Evolutionary conservation across 257 asterid species (phyloP).

Genomic region (Solanum peruvianum): DNA sequence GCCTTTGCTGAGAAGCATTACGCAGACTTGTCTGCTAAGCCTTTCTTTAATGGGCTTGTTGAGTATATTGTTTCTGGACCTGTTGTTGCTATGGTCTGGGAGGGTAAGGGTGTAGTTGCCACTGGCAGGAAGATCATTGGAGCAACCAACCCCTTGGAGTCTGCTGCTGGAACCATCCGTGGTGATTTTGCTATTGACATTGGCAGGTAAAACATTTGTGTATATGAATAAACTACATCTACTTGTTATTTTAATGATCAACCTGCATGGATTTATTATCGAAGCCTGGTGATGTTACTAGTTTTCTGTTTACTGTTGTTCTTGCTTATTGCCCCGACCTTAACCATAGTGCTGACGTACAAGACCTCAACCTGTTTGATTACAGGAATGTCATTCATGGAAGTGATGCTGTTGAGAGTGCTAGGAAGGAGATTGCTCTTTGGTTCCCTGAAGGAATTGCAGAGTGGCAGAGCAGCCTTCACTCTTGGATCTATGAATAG

Average conservation of each 20-base stretch:
- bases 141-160: slow-evolving; percentile 88
- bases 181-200: slow-evolving; percentile 85
- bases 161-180: slow-evolving; percentile 96
- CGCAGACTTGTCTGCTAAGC: slow-evolving; percentile 80
- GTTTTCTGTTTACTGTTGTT: not conserved
- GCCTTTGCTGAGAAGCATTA: slow-evolving; percentile 90
- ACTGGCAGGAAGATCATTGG: slow-evolving; percentile 96
- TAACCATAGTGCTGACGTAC: not conserved
- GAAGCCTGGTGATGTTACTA: not conserved
- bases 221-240: not conserved
- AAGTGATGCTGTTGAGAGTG: slow-evolving; percentile 90
- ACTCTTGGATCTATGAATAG: slow-evolving; percentile 84
- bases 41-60: slow-evolving; percentile 76
- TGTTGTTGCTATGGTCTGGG: slow-evolving; percentile 98
- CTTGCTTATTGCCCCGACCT: not conserved
- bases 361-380: not conserved
- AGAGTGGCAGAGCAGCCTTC: slow-evolving; percentile 80
- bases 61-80: slow-evolving; percentile 95
- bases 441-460: slow-evolving; percentile 95
- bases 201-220: slow-evolving; percentile 45
- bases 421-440: slow-evolving; percentile 79
- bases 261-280: not conserved
- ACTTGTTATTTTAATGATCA: not conserved
- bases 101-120: slow-evolving; percentile 76
- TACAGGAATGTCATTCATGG: slow-evolving; percentile 92